Base-by-base conservation (phyloP, 2,329 filamentous ascomycete genomes). In the Colletotrichum karsti region DNA sequence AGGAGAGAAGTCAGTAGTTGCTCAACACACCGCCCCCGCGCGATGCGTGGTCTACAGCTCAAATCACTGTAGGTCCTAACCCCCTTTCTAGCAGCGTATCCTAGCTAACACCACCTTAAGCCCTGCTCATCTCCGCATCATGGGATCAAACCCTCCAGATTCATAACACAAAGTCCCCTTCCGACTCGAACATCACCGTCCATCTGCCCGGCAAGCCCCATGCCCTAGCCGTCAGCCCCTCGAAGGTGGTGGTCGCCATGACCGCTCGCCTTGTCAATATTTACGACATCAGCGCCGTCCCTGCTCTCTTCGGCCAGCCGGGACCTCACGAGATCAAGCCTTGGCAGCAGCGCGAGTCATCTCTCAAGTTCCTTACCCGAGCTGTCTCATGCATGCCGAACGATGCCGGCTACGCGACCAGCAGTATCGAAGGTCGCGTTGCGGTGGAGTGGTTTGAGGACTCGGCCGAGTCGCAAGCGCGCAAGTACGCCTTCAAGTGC, bases 401-500 rank as follows among this genome's bases (percentile, higher is more conserved):
- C 74, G 96, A 98, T 72, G 93, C 92, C 10, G 96, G 96, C 5
- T 99, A 98, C 78, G 95, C 95, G 9, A 95, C 92, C 1, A 93
- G 90, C 66, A 95, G 91, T 74, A 99, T 99, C 74, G 96, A 99
- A 78, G 96, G 96, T 5, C 91, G 96, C 73, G 94, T 99, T 2
- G 95, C 95, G 0, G 96, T 99, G 1, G 96, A 99, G 80, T 98
- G 95, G 93, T 98, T 99, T 78, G 96, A 98, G 77, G 93, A 96
- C 15, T 93, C 90, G 5, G 85, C 90, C 44, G 93, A 95, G 78
- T 95, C 93, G 4, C 95, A 98, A 82, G 92, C 93, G 41, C 89
- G 95, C 72, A 98, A 98, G 80, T 99, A 98, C 79, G 96, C 96
- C 13, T 99, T 99, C 88, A 99, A 99, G 81, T 99, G 96, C 81